Evolutionary conservation across 768 basidiomycete genomes (phyloP).

Genomic region (Crucibulum laeve): DNA sequence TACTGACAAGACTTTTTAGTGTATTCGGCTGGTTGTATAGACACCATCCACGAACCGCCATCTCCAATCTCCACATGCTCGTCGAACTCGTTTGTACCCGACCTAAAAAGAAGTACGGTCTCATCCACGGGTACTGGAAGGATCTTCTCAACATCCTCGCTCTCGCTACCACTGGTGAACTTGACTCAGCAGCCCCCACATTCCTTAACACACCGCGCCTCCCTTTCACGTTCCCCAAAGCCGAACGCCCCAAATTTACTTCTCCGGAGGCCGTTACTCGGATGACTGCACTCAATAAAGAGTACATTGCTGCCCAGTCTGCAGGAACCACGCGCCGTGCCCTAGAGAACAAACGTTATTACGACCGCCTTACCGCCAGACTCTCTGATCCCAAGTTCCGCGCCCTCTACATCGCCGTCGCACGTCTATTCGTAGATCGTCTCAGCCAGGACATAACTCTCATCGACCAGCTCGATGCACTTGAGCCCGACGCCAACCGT

Average conservation of each 20-base stretch:
- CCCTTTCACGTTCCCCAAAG: constrained; percentile 1
- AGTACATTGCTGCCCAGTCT: constrained; percentile 1
- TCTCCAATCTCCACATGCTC: constrained; percentile 51
- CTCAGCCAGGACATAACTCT: constrained; percentile 44
- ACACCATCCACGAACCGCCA: constrained; percentile 66
- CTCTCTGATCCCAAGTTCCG: constrained; percentile 47
- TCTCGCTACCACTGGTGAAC: constrained; percentile 50
- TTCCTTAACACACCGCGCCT: constrained; percentile 25
- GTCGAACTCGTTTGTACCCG: constrained; percentile 46
- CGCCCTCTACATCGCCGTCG: constrained; percentile 59
- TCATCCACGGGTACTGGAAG: constrained; percentile 68
- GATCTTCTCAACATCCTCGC: constrained; percentile 68
- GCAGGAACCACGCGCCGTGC: constrained; percentile 7
- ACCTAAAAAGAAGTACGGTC: constrained; percentile 21
- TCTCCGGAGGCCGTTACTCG: not conserved
- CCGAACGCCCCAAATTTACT: not conserved
- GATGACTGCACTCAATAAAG: not conserved
- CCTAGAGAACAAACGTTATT: constrained; percentile 18
- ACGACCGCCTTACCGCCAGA: constrained; percentile 34
- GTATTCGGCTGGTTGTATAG: constrained; percentile 67
- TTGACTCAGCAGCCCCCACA: constrained; percentile 21
- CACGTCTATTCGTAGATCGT: constrained; percentile 53
- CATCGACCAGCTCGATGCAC: constrained; percentile 28
- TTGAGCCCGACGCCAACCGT: constrained; percentile 25
- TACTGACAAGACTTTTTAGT: no score